A percentile compares a stretch with the other conserved stretches of the same genome.
Conservation (phyloP, 148 eudicot genomes). For the Vaccinium macrocarpon region DNA sequence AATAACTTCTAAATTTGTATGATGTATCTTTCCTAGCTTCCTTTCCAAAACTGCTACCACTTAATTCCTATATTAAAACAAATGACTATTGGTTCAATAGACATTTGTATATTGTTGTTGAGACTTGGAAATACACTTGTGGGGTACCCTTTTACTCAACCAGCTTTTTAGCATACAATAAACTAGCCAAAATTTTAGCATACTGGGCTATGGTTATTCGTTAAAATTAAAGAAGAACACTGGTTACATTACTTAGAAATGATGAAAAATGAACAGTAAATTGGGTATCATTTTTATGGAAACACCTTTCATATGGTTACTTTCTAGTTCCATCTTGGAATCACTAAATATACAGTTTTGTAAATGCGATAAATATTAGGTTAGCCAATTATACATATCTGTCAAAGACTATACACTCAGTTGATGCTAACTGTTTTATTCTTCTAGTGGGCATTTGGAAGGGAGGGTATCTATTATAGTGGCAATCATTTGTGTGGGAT, state of each 20-base stretch:
- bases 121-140: conserved; percentile 2
- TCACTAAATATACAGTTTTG: background rate
- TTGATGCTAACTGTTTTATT: too few species aligned
- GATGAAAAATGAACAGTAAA: background rate
- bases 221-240: background rate
- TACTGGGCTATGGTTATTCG: background rate
- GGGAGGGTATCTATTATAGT: too few species aligned
- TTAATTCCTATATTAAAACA: background rate
- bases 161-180: background rate
- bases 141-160: background rate
- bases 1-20: background rate
- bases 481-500: too few species aligned
- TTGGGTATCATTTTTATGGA: background rate
- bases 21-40: background rate
- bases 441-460: too few species aligned
- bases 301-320: background rate
- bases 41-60: background rate
- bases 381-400: too few species aligned
- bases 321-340: background rate
- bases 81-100: background rate
- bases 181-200: too few species aligned
- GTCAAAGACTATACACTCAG: too few species aligned
- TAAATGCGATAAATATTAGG: too few species aligned
- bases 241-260: background rate
- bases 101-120: background rate